A percentile compares a stretch with the other conserved stretches of the same genome.
phyloP scores from a whole-genome alignment of 176 grass and related monocot genomes.

The Zea mays region DNA sequence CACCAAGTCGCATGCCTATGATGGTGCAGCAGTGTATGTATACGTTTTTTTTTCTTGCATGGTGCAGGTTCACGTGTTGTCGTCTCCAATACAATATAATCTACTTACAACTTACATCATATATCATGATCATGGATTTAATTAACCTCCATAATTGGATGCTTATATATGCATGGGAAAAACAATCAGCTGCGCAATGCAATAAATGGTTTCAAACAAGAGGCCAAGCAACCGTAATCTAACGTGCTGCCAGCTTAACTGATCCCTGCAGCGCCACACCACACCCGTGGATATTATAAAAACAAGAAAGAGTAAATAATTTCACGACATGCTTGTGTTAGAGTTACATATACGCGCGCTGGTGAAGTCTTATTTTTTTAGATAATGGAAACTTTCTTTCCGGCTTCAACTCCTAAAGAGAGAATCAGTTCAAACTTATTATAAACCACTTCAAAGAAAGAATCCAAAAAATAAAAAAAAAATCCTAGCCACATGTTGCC shows the following conservation, averaged over 20 bases:
- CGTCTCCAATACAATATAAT: background rate
- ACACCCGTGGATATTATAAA: too few relatives aligned
- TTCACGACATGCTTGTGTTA: constrained; percentile 35
- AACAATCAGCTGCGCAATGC: constrained; percentile 23
- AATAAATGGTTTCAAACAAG: constrained; percentile 37
- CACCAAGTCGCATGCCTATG: constrained; percentile 17
- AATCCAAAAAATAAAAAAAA: too few relatives aligned
- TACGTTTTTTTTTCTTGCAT: background rate
- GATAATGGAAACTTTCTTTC: too few relatives aligned
- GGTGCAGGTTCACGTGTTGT: background rate
- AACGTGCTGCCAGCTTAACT: constrained; percentile 56
- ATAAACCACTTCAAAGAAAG: too few relatives aligned
- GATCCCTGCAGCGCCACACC: constrained; percentile 45
- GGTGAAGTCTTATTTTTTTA: constrained; percentile 11
- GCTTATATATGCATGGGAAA: background rate
- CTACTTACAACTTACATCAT: background rate
- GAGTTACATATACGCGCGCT: background rate
- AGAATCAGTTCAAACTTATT: too few relatives aligned
- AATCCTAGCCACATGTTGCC: too few relatives aligned
- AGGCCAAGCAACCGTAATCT: constrained; percentile 45
- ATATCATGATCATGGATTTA: background rate
- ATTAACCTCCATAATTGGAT: constrained; percentile 1
- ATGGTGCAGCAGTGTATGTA: background rate
- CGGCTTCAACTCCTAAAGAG: too few relatives aligned
- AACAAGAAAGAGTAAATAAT: constrained; percentile 21